These are phyloP conservation scores for Blepharisma japonicum DNA, from an alignment of 73 alveolate genomes.

Conservation along the genomic window DNA sequence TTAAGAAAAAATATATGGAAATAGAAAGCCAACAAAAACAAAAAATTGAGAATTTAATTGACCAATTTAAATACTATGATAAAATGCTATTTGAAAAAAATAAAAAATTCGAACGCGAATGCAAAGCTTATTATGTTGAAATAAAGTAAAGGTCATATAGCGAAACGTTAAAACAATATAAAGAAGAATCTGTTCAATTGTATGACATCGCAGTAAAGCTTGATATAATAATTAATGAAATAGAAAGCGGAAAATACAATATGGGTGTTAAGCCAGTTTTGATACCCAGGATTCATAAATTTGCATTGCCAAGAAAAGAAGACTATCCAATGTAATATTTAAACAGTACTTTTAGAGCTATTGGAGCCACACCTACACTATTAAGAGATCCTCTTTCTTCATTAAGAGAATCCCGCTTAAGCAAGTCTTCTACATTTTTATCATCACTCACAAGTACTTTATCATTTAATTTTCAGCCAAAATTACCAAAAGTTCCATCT, in stretches of 20 bases:
- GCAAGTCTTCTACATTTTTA: neutral
- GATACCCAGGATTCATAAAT: neutral
- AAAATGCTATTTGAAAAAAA: too few relatives aligned
- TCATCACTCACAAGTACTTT: too few relatives aligned
- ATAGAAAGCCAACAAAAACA: neutral
- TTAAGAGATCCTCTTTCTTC: neutral
- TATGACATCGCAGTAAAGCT: neutral
- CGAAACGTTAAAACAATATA: neutral
- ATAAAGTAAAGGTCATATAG: too few relatives aligned
- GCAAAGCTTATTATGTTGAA: too few relatives aligned
- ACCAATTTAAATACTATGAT: neutral
- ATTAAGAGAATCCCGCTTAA: neutral
- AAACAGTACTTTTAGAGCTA: neutral
- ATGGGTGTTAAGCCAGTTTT: conserved; percentile 5
- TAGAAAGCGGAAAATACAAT: conserved; percentile 16
- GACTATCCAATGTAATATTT: neutral
- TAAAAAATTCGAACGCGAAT: too few relatives aligned
- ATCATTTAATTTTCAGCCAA: too few relatives aligned
- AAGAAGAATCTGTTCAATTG: conserved; percentile 3
- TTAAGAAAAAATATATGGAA: conserved; percentile 4
- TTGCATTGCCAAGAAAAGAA: neutral
- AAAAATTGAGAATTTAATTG: neutral
- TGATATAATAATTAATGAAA: neutral
- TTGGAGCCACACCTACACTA: neutral
- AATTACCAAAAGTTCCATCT: neutral